phyloP scores from a whole-genome alignment of 164 flowering plant species.

The Sextonia rubra region DNA sequence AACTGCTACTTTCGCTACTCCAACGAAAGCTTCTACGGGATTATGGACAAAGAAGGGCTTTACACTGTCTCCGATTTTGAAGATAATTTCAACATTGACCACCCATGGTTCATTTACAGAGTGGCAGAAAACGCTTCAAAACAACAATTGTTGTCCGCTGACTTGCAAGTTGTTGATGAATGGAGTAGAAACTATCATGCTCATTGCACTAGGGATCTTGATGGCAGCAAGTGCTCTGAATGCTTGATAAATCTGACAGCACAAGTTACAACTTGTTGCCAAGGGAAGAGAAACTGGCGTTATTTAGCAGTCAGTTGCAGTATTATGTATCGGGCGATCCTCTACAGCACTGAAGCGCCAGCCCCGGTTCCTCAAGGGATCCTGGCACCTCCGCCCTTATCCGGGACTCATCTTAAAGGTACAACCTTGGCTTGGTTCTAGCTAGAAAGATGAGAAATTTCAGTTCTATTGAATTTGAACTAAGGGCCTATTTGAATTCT shows the following conservation, averaged over 20 bases:
- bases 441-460: not conserved
- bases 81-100: not conserved
- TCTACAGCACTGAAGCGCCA: too few relatives aligned
- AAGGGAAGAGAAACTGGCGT: not conserved
- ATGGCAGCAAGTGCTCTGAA: not conserved
- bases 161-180: too few relatives aligned
- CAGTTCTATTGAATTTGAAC: too few relatives aligned
- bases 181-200: not conserved
- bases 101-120: not conserved
- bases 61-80: not conserved
- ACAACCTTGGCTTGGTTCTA: too few relatives aligned
- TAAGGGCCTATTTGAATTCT: too few relatives aligned
- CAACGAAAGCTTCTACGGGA: not conserved
- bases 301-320: not conserved
- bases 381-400: too few relatives aligned
- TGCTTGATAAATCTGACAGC: not conserved
- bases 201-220: not conserved
- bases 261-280: not conserved
- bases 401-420: too few relatives aligned
- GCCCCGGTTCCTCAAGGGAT: too few relatives aligned
- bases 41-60: not conserved
- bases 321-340: not conserved
- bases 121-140: not conserved
- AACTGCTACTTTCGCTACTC: conserved; percentile 17
- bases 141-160: not conserved